phyloP scores from a whole-genome alignment of 805 yeast genomes.

The Saccharomycopsis selenospora region DNA sequence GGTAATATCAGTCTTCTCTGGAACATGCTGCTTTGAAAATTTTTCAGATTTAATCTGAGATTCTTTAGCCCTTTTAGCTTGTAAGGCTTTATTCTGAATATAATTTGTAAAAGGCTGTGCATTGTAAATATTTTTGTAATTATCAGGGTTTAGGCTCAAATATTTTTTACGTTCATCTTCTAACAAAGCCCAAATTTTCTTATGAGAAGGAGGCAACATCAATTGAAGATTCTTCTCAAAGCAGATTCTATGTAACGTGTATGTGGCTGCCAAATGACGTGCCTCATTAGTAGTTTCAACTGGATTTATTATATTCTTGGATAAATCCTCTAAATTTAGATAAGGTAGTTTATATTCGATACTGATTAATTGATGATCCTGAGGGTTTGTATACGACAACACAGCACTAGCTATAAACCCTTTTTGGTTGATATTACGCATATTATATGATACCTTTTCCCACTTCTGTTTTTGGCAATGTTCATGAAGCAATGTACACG shows the following conservation, averaged over 20 bases:
- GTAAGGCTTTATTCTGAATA: slow-evolving; percentile 42
- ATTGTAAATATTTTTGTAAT: slow-evolving; percentile 48
- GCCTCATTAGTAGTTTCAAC: slow-evolving; percentile 86
- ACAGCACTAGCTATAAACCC: slow-evolving; percentile 64
- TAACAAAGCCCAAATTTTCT: slow-evolving; percentile 67
- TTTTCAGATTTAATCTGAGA: slow-evolving; percentile 41
- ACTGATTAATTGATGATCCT: slow-evolving; percentile 58
- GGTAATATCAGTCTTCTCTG: slow-evolving; percentile 3
- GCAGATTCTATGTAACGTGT: slow-evolving; percentile 71
- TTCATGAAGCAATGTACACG: slow-evolving; percentile 79
- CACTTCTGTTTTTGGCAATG: slow-evolving; percentile 83
- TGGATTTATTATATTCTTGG: slow-evolving; percentile 44
- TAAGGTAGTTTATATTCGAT: slow-evolving; percentile 48
- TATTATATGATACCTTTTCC: slow-evolving; percentile 78
- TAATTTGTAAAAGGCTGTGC: slow-evolving; percentile 71
- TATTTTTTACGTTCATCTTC: slow-evolving; percentile 53
- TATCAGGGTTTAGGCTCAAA: slow-evolving; percentile 35
- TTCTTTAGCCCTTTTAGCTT: slow-evolving; percentile 34
- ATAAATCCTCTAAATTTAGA: slow-evolving; percentile 33
- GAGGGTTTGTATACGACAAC: slow-evolving; percentile 71
- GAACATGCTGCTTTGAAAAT: slow-evolving; percentile 8
- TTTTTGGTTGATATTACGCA: slow-evolving; percentile 40
- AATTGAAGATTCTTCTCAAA: slow-evolving; percentile 77
- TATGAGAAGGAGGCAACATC: slow-evolving; percentile 80
- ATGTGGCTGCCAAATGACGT: slow-evolving; percentile 84